A percentile compares a stretch with the other conserved stretches of the same genome.
These are phyloP conservation scores for Lentinula guzmanii DNA, from an alignment of 768 basidiomycete species.

Conservation along the genomic window DNA sequence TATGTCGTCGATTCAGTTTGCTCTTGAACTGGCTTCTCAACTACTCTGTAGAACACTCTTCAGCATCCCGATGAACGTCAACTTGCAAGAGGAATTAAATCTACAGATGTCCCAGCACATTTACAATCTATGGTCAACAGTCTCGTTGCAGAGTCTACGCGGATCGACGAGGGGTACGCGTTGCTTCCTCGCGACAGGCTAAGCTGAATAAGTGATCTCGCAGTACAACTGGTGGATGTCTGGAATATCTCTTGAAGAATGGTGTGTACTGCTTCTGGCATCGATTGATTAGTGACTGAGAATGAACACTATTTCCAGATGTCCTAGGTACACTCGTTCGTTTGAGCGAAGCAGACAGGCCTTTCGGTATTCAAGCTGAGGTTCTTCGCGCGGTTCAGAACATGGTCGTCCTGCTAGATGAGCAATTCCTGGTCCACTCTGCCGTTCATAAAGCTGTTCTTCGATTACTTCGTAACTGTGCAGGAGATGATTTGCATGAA, in stretches of 20 bases:
- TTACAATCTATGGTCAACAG: conserved; percentile 80
- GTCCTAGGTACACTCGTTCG: conserved; percentile 79
- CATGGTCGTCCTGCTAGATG: conserved; percentile 87
- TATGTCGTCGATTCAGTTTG: neutral
- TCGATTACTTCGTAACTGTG: conserved; percentile 77
- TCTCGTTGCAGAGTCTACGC: conserved; percentile 79
- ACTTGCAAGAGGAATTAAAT: conserved; percentile 69
- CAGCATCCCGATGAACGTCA: conserved; percentile 86
- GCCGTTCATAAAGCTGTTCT: conserved; percentile 87
- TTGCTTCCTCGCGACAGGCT: neutral
- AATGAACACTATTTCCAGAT: conserved; percentile 37
- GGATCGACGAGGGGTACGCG: conserved; percentile 78
- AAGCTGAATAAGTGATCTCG: neutral
- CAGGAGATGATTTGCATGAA: conserved; percentile 89
- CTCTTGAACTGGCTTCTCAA: neutral
- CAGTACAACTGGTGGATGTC: conserved; percentile 76
- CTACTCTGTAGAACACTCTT: conserved; percentile 60
- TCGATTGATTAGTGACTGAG: neutral
- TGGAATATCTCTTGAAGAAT: conserved; percentile 89
- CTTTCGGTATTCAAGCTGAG: conserved; percentile 86
- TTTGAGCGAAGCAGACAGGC: conserved; percentile 80
- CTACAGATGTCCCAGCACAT: conserved; percentile 74
- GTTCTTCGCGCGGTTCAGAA: conserved; percentile 84
- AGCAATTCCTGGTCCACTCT: conserved; percentile 89
- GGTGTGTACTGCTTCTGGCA: conserved; percentile 34